Evolutionary conservation across 31 red algal species (phyloP).

Genomic region (Asparagopsis taxiformis): DNA sequence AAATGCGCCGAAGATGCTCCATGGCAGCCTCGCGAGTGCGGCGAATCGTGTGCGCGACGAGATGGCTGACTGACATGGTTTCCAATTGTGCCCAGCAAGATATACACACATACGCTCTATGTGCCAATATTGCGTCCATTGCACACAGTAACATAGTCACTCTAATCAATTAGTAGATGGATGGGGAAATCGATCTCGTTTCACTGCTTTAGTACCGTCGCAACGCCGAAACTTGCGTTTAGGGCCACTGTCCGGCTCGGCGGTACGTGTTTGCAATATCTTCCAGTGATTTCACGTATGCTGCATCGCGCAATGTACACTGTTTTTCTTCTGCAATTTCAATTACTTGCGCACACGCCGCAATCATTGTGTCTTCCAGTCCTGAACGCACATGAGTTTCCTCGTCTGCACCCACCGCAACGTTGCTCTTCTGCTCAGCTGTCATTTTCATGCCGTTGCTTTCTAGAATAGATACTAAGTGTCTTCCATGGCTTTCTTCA

Average conservation of each 20-base stretch:
- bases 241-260: slow-evolving; percentile 75
- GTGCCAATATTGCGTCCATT: too few species aligned
- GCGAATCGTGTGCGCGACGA: not conserved
- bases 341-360: slow-evolving; percentile 68
- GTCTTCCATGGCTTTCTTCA: slow-evolving; percentile 79
- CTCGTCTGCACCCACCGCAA: slow-evolving; percentile 91
- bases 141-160: too few species aligned
- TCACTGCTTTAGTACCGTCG: too few species aligned
- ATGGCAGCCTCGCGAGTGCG: too few species aligned
- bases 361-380: slow-evolving; percentile 96
- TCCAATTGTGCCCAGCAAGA: not conserved
- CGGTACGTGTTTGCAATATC: slow-evolving; percentile 71
- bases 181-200: too few species aligned
- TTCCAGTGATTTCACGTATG: slow-evolving; percentile 86
- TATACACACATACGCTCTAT: too few species aligned
- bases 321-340: slow-evolving; percentile 72
- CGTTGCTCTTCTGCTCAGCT: slow-evolving; percentile 64
- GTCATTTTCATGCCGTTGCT: slow-evolving; percentile 82
- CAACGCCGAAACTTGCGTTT: not conserved
- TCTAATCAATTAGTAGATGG: too few species aligned
- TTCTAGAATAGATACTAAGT: slow-evolving; percentile 77
- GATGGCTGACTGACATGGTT: not conserved
- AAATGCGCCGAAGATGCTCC: too few species aligned
- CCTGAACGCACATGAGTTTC: slow-evolving; percentile 85
- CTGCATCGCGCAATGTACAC: slow-evolving; percentile 79